These are phyloP conservation scores for Boletales sp. DNA, from an alignment of 768 basidiomycete species.

Conservation along the genomic window DNA sequence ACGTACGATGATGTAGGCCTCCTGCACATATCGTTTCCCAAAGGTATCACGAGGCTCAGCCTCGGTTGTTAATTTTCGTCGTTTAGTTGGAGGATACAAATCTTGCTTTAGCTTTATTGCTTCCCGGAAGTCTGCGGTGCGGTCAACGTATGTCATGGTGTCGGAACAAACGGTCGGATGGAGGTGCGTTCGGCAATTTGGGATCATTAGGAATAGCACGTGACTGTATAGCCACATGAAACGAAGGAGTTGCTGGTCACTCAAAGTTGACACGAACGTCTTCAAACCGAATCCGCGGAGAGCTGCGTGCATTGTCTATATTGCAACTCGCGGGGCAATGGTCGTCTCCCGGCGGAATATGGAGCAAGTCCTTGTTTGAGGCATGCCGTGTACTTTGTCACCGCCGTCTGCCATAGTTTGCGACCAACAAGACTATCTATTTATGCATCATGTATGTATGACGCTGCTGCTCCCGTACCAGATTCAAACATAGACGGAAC, in stretches of 20 bases:
- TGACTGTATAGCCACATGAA: constrained; percentile 11
- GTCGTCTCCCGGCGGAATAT: constrained; percentile 33
- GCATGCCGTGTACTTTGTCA: constrained; percentile 46
- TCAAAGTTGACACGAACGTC: no score
- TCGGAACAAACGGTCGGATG: background rate
- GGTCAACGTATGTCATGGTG: constrained; percentile 55
- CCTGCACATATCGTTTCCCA: constrained; percentile 66
- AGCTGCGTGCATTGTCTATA: constrained; percentile 16
- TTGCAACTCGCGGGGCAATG: constrained; percentile 4
- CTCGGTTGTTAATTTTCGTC: constrained; percentile 43
- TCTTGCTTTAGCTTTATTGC: constrained; percentile 46
- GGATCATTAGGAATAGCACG: constrained; percentile 4
- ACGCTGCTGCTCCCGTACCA: constrained; percentile 18
- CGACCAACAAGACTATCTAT: constrained; percentile 25
- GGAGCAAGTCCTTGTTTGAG: constrained; percentile 70
- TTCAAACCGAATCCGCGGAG: constrained; percentile 17
- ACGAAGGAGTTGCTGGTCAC: background rate
- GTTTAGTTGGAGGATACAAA: constrained; percentile 42
- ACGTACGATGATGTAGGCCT: constrained; percentile 70
- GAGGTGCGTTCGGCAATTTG: background rate
- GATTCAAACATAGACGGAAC: constrained; percentile 43
- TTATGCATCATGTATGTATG: no score
- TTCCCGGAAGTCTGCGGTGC: constrained; percentile 61
- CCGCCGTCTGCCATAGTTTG: constrained; percentile 65
- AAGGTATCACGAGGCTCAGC: constrained; percentile 39